Conservation (phyloP, 345 rosid genomes). For the Camelina hispida region DNA sequence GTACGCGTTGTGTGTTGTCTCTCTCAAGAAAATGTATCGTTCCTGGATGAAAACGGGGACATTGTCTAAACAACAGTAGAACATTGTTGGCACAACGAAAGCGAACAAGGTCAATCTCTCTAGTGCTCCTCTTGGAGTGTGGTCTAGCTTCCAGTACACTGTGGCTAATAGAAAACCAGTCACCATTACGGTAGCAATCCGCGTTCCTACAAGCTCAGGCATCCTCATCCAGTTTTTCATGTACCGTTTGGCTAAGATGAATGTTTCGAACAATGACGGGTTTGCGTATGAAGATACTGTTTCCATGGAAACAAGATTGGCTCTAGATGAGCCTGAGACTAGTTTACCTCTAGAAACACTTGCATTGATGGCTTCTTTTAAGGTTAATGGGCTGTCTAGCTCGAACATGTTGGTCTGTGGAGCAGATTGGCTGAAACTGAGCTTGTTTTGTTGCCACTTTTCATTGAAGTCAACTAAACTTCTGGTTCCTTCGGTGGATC, state of each 20-base stretch:
- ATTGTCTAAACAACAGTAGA: conserved; percentile 53
- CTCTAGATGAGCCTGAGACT: conserved; percentile 43
- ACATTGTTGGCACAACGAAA: conserved; percentile 50
- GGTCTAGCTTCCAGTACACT: conserved; percentile 62
- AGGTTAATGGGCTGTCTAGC: background rate
- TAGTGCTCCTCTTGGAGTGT: conserved; percentile 49
- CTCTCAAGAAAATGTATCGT: conserved; percentile 82
- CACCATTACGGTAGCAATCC: conserved; percentile 42
- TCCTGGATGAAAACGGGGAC: conserved; percentile 61
- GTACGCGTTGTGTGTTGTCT: conserved; percentile 57
- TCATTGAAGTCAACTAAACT: conserved; percentile 65
- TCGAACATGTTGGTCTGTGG: background rate
- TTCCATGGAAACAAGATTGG: conserved; percentile 35
- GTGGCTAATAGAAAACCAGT: conserved; percentile 64
- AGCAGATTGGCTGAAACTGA: background rate
- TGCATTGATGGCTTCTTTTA: conserved; percentile 41
- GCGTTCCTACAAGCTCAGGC: conserved; percentile 36
- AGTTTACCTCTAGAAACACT: conserved; percentile 46
- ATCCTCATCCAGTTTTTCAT: conserved; percentile 46
- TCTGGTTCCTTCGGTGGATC: conserved; percentile 58
- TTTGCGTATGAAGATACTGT: conserved; percentile 44
- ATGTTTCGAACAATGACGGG: conserved; percentile 30
- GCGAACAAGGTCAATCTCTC: conserved; percentile 58
- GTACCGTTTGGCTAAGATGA: conserved; percentile 45
- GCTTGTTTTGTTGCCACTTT: conserved; percentile 54